These are phyloP conservation scores for Russula emetica DNA, from an alignment of 768 basidiomycete species.

Conservation along the genomic window DNA sequence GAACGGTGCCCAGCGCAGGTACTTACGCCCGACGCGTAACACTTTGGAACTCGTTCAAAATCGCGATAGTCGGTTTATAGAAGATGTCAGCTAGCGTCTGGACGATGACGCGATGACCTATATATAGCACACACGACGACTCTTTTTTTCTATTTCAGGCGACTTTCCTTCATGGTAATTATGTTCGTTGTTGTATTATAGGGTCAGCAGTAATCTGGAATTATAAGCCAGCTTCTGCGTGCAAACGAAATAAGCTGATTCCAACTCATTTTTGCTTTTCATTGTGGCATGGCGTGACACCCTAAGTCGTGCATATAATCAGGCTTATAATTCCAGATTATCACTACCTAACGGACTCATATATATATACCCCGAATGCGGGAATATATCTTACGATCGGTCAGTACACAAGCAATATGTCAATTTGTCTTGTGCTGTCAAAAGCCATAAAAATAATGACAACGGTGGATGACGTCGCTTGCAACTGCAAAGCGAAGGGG, in stretches of 20 bases:
- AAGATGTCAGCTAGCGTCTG: slow-evolving; percentile 12
- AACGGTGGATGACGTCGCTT: neutral
- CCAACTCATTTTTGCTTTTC: too few species aligned
- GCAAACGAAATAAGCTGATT: too few species aligned
- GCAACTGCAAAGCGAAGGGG: neutral
- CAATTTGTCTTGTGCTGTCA: neutral
- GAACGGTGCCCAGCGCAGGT: neutral
- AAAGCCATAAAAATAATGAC: too few species aligned
- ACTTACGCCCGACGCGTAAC: neutral
- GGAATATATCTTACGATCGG: neutral
- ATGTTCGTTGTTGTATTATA: too few species aligned
- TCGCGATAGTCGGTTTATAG: slow-evolving; percentile 26
- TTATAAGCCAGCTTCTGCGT: too few species aligned
- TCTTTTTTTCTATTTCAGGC: neutral
- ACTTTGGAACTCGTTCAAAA: neutral
- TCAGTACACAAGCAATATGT: neutral
- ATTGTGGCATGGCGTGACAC: too few species aligned
- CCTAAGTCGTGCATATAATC: too few species aligned
- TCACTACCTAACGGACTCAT: too few species aligned
- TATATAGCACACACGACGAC: neutral
- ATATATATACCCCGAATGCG: slow-evolving; percentile 7
- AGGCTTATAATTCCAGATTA: too few species aligned
- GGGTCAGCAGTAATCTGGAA: too few species aligned
- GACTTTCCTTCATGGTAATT: neutral
- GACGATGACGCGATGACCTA: too few species aligned